These are phyloP conservation scores for Dillenia suffruticosa DNA, from an alignment of 164 flowering plant species.

Conservation along the genomic window DNA sequence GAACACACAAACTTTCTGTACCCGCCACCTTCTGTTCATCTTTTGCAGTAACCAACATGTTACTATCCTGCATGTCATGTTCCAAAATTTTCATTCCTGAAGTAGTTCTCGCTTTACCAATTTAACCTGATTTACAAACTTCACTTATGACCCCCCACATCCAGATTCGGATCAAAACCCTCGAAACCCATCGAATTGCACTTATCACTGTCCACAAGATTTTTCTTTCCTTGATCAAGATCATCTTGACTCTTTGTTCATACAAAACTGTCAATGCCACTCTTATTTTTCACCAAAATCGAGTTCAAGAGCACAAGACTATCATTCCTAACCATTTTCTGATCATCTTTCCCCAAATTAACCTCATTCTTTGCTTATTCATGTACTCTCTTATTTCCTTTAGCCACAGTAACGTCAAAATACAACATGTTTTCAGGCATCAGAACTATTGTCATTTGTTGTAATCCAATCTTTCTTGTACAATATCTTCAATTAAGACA, in stretches of 20 bases:
- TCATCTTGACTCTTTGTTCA: constrained; percentile 5
- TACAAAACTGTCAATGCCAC: constrained; percentile 5
- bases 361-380: constrained; percentile 12
- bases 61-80: neutral
- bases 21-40: too few species aligned
- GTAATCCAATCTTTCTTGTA: constrained; percentile 6
- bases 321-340: constrained; percentile 4
- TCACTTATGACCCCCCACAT: constrained; percentile 2
- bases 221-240: constrained; percentile 2
- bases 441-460: neutral
- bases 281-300: neutral
- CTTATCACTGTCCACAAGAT: too few species aligned
- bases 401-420: constrained; percentile 6
- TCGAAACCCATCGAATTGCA: too few species aligned
- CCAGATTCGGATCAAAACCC: neutral
- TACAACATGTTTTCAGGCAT: constrained; percentile 10
- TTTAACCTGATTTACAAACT: constrained; percentile 5
- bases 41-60: too few species aligned
- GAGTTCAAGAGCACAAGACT: neutral
- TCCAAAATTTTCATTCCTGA: neutral
- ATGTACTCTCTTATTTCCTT: constrained; percentile 12
- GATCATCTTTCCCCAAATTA: constrained; percentile 10
- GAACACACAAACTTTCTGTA: too few species aligned
- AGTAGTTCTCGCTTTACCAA: neutral
- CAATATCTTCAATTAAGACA: neutral